Evolutionary conservation across 257 asterid genomes (phyloP).

Genomic region (Avicennia marina): DNA sequence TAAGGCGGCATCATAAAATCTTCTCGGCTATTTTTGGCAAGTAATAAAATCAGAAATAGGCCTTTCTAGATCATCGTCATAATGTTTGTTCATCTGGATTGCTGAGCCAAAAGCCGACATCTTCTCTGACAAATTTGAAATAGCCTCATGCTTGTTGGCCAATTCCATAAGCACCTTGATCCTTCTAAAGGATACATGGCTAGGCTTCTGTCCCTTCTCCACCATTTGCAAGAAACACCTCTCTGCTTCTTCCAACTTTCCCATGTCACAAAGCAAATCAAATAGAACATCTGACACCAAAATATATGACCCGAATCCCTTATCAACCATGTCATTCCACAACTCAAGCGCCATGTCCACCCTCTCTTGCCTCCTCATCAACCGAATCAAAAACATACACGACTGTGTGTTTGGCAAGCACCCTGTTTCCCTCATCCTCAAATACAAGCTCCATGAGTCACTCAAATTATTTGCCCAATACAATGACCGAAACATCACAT

Average conservation of each 20-base stretch:
- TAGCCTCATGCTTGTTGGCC: conserved; percentile 51
- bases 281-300: conserved; percentile 74
- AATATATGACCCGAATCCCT: conserved; percentile 72
- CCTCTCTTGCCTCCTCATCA: conserved; percentile 69
- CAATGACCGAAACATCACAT: conserved; percentile 69
- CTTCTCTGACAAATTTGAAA: conserved; percentile 49
- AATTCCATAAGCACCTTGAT: conserved; percentile 89
- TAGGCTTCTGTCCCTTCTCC: conserved; percentile 82
- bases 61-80: conserved; percentile 36
- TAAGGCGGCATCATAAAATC: background rate
- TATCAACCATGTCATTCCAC: conserved; percentile 87
- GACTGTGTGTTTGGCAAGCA: conserved; percentile 81
- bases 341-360: conserved; percentile 70
- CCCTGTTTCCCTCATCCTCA: conserved; percentile 60
- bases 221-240: conserved; percentile 89
- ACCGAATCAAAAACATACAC: conserved; percentile 79
- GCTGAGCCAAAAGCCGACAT: conserved; percentile 60
- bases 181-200: conserved; percentile 71
- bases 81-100: conserved; percentile 16
- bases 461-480: conserved; percentile 63
- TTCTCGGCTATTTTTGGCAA: conserved; percentile 2
- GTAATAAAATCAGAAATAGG: conserved; percentile 33
- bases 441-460: conserved; percentile 68
- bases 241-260: conserved; percentile 75
- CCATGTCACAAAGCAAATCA: conserved; percentile 76